These are phyloP conservation scores for Trichoderma oligosporum DNA, from an alignment of 2,329 filamentous ascomycete species.

Conservation along the genomic window DNA sequence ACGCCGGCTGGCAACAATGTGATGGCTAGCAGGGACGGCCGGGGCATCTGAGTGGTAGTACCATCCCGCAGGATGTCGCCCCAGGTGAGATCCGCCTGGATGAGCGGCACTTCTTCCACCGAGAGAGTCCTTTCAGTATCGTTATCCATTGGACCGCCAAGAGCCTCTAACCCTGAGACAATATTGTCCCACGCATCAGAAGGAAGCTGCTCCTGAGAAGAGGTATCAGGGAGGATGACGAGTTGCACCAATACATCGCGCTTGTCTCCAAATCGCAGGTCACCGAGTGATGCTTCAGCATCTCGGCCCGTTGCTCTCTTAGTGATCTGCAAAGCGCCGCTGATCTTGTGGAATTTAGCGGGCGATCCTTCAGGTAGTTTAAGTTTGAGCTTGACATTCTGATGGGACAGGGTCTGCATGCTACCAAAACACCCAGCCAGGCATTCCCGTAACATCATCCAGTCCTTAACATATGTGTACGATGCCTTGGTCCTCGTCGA, in stretches of 20 bases:
- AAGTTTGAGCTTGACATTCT: slow-evolving; percentile 94
- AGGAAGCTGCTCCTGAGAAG: slow-evolving; percentile 76
- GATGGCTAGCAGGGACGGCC: slow-evolving; percentile 88
- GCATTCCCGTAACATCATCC: slow-evolving; percentile 99
- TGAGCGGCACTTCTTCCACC: slow-evolving; percentile 89
- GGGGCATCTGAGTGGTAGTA: slow-evolving; percentile 75
- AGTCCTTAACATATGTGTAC: slow-evolving; percentile 98
- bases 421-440: slow-evolving; percentile 88
- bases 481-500: slow-evolving; percentile 94
- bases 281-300: slow-evolving; percentile 86
- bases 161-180: slow-evolving; percentile 87
- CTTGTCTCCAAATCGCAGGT: slow-evolving; percentile 94
- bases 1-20: slow-evolving; percentile 78
- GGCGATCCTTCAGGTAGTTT: slow-evolving; percentile 93
- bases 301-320: slow-evolving; percentile 93
- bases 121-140: slow-evolving; percentile 80
- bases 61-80: slow-evolving; percentile 91
- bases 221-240: slow-evolving; percentile 82
- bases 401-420: slow-evolving; percentile 92
- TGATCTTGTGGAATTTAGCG: slow-evolving; percentile 98
- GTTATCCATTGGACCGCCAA: slow-evolving; percentile 80
- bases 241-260: slow-evolving; percentile 89
- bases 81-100: slow-evolving; percentile 91
- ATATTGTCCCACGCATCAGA: slow-evolving; percentile 97
- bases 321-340: slow-evolving; percentile 89